Conservation (phyloP, 2,329 filamentous ascomycete species). For the Talaromyces sp. region DNA sequence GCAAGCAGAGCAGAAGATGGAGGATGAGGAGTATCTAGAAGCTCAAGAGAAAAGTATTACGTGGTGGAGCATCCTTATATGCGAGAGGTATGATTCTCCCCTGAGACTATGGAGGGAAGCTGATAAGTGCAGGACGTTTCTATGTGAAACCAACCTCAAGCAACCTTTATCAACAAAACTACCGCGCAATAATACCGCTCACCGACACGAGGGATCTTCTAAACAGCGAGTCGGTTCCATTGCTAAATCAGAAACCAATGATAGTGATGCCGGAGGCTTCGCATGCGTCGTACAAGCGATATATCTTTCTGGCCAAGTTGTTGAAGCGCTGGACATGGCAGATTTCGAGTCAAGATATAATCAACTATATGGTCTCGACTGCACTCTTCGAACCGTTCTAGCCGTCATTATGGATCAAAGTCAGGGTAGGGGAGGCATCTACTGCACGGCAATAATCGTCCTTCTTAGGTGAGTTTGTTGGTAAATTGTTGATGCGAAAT, state of each 20-base stretch:
- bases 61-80: constrained; percentile 31
- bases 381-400: constrained; percentile 17
- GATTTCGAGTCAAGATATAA: constrained; percentile 18
- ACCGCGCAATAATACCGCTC: neutral
- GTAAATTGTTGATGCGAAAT: neutral
- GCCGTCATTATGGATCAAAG: constrained; percentile 14
- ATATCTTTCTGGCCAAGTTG: constrained; percentile 25
- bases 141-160: constrained; percentile 6
- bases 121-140: neutral
- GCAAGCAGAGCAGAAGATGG: neutral
- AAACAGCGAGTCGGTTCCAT: neutral
- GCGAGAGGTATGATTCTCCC: constrained; percentile 25
- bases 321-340: constrained; percentile 18
- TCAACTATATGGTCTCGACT: constrained; percentile 20
- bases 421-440: constrained; percentile 13
- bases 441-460: constrained; percentile 22
- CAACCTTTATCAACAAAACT: constrained; percentile 4
- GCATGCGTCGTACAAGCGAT: constrained; percentile 24
- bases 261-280: constrained; percentile 20
- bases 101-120: neutral
- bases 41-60: constrained; percentile 28
- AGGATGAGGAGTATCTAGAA: neutral
- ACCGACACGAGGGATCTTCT: neutral
- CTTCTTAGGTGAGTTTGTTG: constrained; percentile 20
- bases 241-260: neutral